Base-by-base conservation (phyloP, 371 early-diverging fungal species). In the Mortierella sp. region DNA sequence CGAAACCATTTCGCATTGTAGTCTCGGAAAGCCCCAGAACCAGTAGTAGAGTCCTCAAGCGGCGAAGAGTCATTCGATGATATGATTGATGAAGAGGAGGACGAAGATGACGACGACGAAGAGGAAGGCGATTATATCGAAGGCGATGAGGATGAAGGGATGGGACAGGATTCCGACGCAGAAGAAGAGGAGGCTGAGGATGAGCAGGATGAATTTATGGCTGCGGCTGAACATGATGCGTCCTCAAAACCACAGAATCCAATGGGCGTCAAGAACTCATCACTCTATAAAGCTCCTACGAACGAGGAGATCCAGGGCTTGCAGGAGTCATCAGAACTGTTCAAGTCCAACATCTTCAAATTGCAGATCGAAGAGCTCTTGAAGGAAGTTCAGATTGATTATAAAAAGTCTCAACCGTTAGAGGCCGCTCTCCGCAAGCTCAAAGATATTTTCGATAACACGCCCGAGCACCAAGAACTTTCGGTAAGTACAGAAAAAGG, bases 311-410 rank as follows among this genome's bases (percentile, higher is more conserved):
- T 97, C 38, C 94, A 93, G 75, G 91, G 90, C 47, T 83, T 97
- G 61, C 93, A 92, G 79, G 94, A 96, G 60, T 93, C 95, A 0
- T 87, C 92, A 4, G 93, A 95, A 63, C 84, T 96, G 57, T 96
- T 92, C 87, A 95, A 96, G 68, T 94, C 96, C 32, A 97, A 97
- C 83, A 88, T 98, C 58, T 96, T 97, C 87, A 95, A 94, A 81
- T 85, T 97, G 58, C 96, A 97, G 90, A 92, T 95, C 65, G 96
- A 96, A 63, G 97, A 97, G 77, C 84, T 98, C 55, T 75, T 97
- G 40, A 80, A 83, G 45, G 96, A 97, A 76, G 90, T 93, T 22
- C 65, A 81, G 13, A 75, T 95, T 28, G 86, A 91, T 58, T 90
- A 91, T 58, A 88, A 88, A 36, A 93, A 92, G 50, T 86, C 89